Percentiles rank a stretch among this genome's conserved stretches.
Evolutionary conservation across 768 basidiomycete genomes (phyloP).

Genomic region (Leucogyrophana mollusca): DNA sequence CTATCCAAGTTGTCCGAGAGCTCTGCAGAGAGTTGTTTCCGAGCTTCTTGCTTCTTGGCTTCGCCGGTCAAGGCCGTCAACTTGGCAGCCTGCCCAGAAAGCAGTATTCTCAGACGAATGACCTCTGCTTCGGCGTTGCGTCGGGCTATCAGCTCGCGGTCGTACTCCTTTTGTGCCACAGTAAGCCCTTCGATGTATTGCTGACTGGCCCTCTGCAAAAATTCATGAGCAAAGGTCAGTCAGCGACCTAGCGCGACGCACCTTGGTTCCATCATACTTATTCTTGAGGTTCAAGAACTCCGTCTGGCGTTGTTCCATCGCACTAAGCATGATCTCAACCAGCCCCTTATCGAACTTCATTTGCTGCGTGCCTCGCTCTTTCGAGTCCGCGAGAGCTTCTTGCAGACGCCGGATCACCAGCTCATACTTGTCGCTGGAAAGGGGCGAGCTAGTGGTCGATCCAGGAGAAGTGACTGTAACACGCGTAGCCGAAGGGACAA

Average conservation of each 20-base stretch:
- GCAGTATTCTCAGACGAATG: conserved; percentile 74
- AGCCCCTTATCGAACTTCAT: conserved; percentile 73
- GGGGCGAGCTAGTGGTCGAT: conserved; percentile 23
- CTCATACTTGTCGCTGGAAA: conserved; percentile 38
- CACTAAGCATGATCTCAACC: conserved; percentile 64
- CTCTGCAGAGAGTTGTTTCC: conserved; percentile 78
- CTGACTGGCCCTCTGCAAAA: conserved; percentile 76
- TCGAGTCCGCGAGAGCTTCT: conserved; percentile 61
- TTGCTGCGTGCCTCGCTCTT: conserved; percentile 55
- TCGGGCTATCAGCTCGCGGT: conserved; percentile 83
- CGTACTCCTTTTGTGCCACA: conserved; percentile 93
- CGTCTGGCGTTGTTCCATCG: conserved; percentile 62
- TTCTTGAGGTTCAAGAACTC: conserved; percentile 65
- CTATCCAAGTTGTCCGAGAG: conserved; percentile 71
- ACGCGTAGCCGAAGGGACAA: conserved; percentile 23
- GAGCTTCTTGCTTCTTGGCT: conserved; percentile 70
- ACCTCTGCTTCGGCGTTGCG: conserved; percentile 94
- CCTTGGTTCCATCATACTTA: conserved; percentile 87
- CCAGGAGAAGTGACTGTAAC: conserved; percentile 48
- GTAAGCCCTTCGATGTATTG: conserved; percentile 91
- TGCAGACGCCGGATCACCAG: conserved; percentile 51
- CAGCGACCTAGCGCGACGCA: conserved; percentile 33
- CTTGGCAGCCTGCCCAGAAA: conserved; percentile 87
- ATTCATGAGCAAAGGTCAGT: conserved; percentile 5
- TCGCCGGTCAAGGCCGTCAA: conserved; percentile 86